phyloP scores from a whole-genome alignment of 805 yeast species.

The Candida pini region DNA sequence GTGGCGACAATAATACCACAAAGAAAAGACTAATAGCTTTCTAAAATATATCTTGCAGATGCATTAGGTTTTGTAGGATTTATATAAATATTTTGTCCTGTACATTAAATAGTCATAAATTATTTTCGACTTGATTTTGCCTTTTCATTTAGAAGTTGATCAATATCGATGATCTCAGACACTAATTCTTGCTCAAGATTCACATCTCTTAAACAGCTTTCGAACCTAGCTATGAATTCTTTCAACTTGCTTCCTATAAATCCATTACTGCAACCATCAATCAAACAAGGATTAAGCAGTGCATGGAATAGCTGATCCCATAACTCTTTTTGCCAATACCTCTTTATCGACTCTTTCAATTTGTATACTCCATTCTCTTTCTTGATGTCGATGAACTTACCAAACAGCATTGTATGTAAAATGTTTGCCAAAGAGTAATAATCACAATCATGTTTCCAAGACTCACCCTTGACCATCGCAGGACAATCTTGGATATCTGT shows the following conservation, averaged over 20 bases:
- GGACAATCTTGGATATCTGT: constrained; percentile 64
- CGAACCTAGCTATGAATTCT: constrained; percentile 5
- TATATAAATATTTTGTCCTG: no score
- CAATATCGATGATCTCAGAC: constrained; percentile 6
- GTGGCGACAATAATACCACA: no score
- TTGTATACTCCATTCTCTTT: constrained; percentile 23
- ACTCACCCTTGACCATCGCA: constrained; percentile 51
- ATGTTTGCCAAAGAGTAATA: constrained; percentile 77
- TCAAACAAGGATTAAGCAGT: constrained; percentile 55
- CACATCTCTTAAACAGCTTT: constrained; percentile 15
- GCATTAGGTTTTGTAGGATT: no score
- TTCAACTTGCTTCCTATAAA: constrained; percentile 1
- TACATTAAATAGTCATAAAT: no score
- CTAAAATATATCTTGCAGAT: no score
- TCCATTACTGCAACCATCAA: constrained; percentile 2
- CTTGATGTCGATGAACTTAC: constrained; percentile 45
- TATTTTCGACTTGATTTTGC: constrained; percentile 6
- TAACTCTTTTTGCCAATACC: constrained; percentile 70
- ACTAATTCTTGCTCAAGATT: no score
- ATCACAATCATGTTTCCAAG: constrained; percentile 80
- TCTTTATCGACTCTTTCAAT: constrained; percentile 46
- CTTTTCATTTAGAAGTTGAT: constrained; percentile 7
- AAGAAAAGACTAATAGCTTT: no score
- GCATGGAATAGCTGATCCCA: constrained; percentile 66
- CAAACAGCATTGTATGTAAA: constrained; percentile 69